A percentile compares a stretch with the other conserved stretches of the same genome.
Conservation (phyloP, 768 basidiomycete genomes). For the Leccinum uliginosum region DNA sequence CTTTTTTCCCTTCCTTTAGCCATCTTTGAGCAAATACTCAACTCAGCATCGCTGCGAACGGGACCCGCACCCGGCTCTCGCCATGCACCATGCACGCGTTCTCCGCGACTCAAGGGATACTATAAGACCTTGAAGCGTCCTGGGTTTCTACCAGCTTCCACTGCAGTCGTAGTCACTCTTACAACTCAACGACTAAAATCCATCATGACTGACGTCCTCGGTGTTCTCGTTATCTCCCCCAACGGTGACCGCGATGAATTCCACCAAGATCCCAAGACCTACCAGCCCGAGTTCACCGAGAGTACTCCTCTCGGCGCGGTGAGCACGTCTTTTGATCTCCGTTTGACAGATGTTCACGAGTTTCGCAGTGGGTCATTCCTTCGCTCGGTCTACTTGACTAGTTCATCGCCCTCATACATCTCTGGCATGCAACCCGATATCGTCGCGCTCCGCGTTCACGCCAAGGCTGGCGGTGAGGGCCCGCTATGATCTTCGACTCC, state of each 20-base stretch:
- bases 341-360: background rate
- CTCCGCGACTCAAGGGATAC: constrained; percentile 14
- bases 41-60: too few species aligned
- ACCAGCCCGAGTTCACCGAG: constrained; percentile 56
- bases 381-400: constrained; percentile 62
- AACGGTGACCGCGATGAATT: constrained; percentile 71
- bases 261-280: constrained; percentile 69
- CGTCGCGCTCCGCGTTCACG: constrained; percentile 70
- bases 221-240: constrained; percentile 72
- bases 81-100: constrained; percentile 28
- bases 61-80: constrained; percentile 21
- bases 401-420: constrained; percentile 64
- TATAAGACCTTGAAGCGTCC: constrained; percentile 22
- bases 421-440: constrained; percentile 60
- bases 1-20: too few species aligned
- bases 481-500: constrained; percentile 80
- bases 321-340: constrained; percentile 16
- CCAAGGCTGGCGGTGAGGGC: constrained; percentile 85
- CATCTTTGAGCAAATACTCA: too few species aligned
- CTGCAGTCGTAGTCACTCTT: constrained; percentile 15
- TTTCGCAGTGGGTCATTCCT: constrained; percentile 51
- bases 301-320: constrained; percentile 77
- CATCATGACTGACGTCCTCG: constrained; percentile 53
- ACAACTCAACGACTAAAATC: constrained; percentile 9
- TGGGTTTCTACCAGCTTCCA: constrained; percentile 15